phyloP scores from a whole-genome alignment of 108 stramenopile genomes.

The Seminavis robusta region DNA sequence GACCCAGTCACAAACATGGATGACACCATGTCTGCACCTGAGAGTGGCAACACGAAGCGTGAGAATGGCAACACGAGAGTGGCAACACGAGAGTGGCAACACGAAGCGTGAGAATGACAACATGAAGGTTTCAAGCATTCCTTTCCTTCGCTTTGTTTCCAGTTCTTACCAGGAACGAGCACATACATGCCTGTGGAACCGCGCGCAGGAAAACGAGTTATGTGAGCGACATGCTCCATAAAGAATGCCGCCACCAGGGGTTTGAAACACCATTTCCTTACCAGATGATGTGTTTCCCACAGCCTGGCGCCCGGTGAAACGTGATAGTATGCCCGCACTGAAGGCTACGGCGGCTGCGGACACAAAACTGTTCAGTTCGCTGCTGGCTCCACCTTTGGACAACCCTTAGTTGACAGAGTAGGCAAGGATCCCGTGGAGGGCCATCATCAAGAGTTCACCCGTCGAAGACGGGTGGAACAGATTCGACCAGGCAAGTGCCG shows the following conservation, averaged over 20 bases:
- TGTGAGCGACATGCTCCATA: no score
- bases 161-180: no score
- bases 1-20: slow-evolving; percentile 4
- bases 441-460: slow-evolving; percentile 6
- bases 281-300: slow-evolving; percentile 19
- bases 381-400: no score
- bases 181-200: slow-evolving; percentile 23
- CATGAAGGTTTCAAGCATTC: no score
- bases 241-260: no score
- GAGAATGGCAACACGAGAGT: no score
- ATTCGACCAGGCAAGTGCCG: slow-evolving; percentile 16
- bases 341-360: slow-evolving; percentile 17
- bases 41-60: no score
- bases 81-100: no score
- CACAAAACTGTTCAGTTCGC: slow-evolving; percentile 13
- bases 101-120: no score
- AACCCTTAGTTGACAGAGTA: slow-evolving; percentile 11
- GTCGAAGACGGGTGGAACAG: slow-evolving; percentile 6
- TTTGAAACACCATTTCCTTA: no score
- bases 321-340: slow-evolving; percentile 16
- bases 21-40: slow-evolving; percentile 20
- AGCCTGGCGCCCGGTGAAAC: slow-evolving; percentile 32
- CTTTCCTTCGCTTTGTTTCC: no score
- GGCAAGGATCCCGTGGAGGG: slow-evolving; percentile 20
- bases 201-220: no score